phyloP scores from a whole-genome alignment of 2,329 filamentous ascomycete genomes.

The Talaromyces verruculosus region DNA sequence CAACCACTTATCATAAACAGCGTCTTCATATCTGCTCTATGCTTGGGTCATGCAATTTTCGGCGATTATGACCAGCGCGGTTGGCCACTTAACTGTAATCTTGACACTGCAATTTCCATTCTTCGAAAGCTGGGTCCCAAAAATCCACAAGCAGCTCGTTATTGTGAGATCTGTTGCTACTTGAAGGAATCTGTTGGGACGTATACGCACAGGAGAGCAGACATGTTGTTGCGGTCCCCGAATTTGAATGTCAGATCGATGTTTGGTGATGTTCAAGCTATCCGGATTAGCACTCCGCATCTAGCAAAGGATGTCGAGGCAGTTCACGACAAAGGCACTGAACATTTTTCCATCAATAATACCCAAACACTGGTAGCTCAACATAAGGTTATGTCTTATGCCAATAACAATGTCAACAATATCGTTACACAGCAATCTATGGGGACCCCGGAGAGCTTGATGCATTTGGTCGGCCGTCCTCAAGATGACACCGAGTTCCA shows the following conservation, averaged over 20 bases:
- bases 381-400: neutral
- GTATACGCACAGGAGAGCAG: neutral
- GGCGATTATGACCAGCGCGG: neutral
- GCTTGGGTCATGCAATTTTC: slow-evolving; percentile 1
- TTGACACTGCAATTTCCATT: neutral
- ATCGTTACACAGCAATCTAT: neutral
- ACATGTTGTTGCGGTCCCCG: neutral
- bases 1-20: slow-evolving; percentile 7
- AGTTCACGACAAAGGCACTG: neutral
- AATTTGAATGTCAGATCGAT: neutral
- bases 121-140: neutral
- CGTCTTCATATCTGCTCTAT: slow-evolving; percentile 9
- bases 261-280: neutral
- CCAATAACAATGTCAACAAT: neutral
- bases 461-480: neutral
- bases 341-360: neutral
- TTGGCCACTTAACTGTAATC: neutral
- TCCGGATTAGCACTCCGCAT: neutral
- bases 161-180: neutral
- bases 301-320: neutral
- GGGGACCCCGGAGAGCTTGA: neutral
- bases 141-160: neutral
- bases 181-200: neutral
- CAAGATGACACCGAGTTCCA: neutral
- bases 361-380: neutral